Conservation (phyloP, 2,329 filamentous ascomycete genomes). For the Alternaria sp. region DNA sequence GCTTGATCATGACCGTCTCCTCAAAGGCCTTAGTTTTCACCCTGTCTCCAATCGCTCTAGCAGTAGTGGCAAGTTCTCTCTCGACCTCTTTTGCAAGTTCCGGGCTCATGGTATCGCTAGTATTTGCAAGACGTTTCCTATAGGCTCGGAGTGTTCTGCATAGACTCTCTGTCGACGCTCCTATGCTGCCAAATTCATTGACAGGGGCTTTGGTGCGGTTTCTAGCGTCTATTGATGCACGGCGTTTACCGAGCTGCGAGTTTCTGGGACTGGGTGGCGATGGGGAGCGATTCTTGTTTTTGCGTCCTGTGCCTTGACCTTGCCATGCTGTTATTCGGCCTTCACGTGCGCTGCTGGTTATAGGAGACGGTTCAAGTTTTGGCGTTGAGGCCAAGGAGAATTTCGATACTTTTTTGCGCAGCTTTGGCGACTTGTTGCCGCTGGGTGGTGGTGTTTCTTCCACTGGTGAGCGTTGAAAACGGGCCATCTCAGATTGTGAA, state of each 20-base stretch:
- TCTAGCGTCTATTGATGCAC: slow-evolving; percentile 62
- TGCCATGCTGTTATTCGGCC: slow-evolving; percentile 29
- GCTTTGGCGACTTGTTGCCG: slow-evolving; percentile 58
- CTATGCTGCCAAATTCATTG: slow-evolving; percentile 48
- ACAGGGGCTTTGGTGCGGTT: slow-evolving; percentile 55
- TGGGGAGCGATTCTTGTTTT: slow-evolving; percentile 52
- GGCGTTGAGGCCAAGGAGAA: slow-evolving; percentile 58
- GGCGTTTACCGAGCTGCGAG: slow-evolving; percentile 51
- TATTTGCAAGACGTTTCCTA: slow-evolving; percentile 64
- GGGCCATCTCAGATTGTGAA: slow-evolving; percentile 84
- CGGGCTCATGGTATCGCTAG: slow-evolving; percentile 55
- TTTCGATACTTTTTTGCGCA: slow-evolving; percentile 65
- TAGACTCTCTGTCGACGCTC: slow-evolving; percentile 62
- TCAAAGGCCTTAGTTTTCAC: slow-evolving; percentile 53
- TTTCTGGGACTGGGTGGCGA: slow-evolving; percentile 53
- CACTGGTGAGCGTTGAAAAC: slow-evolving; percentile 69
- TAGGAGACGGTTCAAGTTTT: slow-evolving; percentile 55
- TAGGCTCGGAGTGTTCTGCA: slow-evolving; percentile 66
- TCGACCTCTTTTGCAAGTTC: slow-evolving; percentile 64
- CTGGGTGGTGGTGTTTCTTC: slow-evolving; percentile 47
- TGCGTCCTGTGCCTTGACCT: slow-evolving; percentile 35
- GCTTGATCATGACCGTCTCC: slow-evolving; percentile 59
- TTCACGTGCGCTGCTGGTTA: slow-evolving; percentile 39
- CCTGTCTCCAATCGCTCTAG: slow-evolving; percentile 55
- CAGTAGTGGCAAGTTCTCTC: slow-evolving; percentile 62